Evolutionary conservation across 2,329 filamentous ascomycete genomes (phyloP), one percentile per base, ranked within the genome.

Genomic region (Dothiorella sarmentorum): DNA sequence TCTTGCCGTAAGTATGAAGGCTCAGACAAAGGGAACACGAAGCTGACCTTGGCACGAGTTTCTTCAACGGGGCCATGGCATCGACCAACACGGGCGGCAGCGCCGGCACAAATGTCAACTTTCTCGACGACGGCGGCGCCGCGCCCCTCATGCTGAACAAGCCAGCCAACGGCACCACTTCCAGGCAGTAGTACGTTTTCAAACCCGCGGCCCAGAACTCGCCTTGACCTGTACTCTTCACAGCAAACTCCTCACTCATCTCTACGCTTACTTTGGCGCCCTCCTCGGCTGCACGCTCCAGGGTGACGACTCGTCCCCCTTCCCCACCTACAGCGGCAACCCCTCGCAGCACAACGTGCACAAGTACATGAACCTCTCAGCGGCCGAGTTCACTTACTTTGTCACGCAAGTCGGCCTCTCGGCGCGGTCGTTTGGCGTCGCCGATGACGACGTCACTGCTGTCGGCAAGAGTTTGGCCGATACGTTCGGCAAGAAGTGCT

Each of bases 231-330:
- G n/a, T n/a, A n/a, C n/a, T n/a, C n/a, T n/a, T n/a, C n/a, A 15
- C 60, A 82, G 80, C 69, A 76, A 76, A 61, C 80, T 86, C 58
- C 70, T 86, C 61, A 85, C 81, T 43, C 84, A 86, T 66, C 73
- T 86, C 35, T 86, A 86, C 73, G 70, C 81, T 63, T 86, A 81
- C 76, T 86, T 86, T 67, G 83, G 82, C 52, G 73, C 73, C 22
- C 76, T 86, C 20, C 77, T 85, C 38, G 78, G 79, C 56, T 56
- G 52, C 52, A 33, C 7, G 18, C 51, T 17, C 11, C 51, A 31
- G 15, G 27, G 35, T 7, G 1, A 24, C 10, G 27, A 35, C 18
- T 3, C 26, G 20, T 13, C 63, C 53, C 51, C 58, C 20, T 84
- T 80, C 67, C 75, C 78, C 26, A 69, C 73, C 27, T 86, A 85